Percentiles rank a stretch among this genome's conserved stretches.
Evolutionary conservation across 352 stramenopile species (phyloP).

Genomic region (Bremia lactucae): DNA sequence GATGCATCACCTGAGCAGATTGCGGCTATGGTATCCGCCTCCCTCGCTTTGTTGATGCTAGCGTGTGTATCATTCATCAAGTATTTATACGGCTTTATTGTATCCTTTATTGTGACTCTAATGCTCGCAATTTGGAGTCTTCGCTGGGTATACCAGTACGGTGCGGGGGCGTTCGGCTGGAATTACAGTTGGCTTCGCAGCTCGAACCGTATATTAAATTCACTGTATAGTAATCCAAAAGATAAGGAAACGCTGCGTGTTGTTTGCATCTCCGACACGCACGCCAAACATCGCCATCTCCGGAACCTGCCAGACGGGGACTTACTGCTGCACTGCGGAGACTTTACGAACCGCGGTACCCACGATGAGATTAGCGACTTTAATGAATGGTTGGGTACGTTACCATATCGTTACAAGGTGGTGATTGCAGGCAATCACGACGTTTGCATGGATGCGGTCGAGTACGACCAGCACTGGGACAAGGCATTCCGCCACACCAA

Average conservation of each 20-base stretch:
- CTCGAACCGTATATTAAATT: conserved; percentile 13
- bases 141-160: conserved; percentile 59
- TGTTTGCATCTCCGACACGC: conserved; percentile 78
- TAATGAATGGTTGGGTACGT: conserved; percentile 58
- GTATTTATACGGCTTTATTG: conserved; percentile 17
- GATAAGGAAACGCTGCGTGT: conserved; percentile 49
- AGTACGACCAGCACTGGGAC: conserved; percentile 62
- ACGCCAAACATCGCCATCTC: conserved; percentile 63
- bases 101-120: conserved; percentile 6
- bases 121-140: conserved; percentile 12
- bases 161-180: conserved; percentile 47
- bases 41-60: conserved; percentile 9
- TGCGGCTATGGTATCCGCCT: neutral
- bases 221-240: conserved; percentile 30
- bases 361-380: conserved; percentile 66
- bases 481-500: conserved; percentile 38
- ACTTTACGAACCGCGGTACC: conserved; percentile 79
- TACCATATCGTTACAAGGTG: conserved; percentile 71
- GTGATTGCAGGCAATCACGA: conserved; percentile 82
- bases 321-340: conserved; percentile 84
- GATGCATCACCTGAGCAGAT: conserved; percentile 29
- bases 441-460: conserved; percentile 53
- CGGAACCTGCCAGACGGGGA: conserved; percentile 47
- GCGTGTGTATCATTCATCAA: conserved; percentile 6
- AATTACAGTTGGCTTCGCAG: conserved; percentile 33